Evolutionary conservation across 106 monocot species (phyloP), one percentile per base, ranked within the genome.

Genomic region (Phalaenopsis aphrodite): DNA sequence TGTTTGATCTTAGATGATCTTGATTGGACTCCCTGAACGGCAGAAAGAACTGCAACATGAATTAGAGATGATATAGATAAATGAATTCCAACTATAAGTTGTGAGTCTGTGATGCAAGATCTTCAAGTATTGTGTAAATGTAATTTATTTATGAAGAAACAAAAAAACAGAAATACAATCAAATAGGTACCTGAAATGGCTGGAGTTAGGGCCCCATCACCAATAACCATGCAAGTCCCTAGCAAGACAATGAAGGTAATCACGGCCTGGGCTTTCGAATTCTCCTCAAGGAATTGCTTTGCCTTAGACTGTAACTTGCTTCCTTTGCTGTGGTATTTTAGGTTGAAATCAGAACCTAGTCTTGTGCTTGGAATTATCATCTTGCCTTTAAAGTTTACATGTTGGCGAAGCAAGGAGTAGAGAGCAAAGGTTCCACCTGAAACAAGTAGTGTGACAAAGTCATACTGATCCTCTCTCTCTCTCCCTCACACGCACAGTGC

Each of bases 1-100:
- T 92, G 87, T 38, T 75, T 89, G 0, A 92, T 84, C 48, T 85
- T 82, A 9, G 87, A 5, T 5, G 80, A 87, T 77, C 85, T 87
- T 68, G 87, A 87, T 81, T 92, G 91, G 45, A 92, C 87, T 83
- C 91, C 91, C 78, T 92, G 91, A 41, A 87, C 86, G 2, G 91
- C 91, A 9, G 89, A 92, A 19, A 92, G 87, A 81, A 92, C 91
- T 92, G 85, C 24, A 84, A n/a, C 3, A 68, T 68, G 37, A 38
- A 68, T 68, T 21, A 6, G 6, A 18, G 52, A 45, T 52, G 14
- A 52, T 52, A 14, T 52, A n/a, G 4, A 61, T 61, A n/a, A 61
- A 61, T 61, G 21, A 5, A n/a, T 61, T 1, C 8, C 21, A 61
- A n/a, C 21, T 3, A 61, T 61, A n/a, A 61, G 2, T 61, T 61